These are phyloP conservation scores for Pseudofabraea citricarpa DNA, from an alignment of 2,329 filamentous ascomycete genomes.

Conservation along the genomic window DNA sequence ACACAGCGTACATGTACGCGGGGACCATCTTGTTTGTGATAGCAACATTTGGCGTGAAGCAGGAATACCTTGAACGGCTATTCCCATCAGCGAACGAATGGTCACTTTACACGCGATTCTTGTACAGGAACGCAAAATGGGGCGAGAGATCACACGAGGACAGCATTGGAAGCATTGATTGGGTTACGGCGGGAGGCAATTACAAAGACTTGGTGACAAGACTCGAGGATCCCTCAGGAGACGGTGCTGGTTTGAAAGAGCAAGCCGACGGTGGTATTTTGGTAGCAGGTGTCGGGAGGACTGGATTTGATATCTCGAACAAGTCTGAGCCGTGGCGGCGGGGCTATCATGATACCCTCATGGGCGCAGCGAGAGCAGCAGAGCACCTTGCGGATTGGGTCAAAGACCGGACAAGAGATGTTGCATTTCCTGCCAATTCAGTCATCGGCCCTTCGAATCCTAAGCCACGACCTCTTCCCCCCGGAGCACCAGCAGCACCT, in stretches of 20 bases:
- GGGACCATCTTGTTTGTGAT: constrained; percentile 55
- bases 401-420: constrained; percentile 57
- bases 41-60: constrained; percentile 60
- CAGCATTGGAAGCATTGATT: constrained; percentile 40
- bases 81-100: constrained; percentile 84
- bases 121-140: constrained; percentile 50
- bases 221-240: constrained; percentile 63
- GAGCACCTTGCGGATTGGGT: constrained; percentile 81
- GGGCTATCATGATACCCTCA: constrained; percentile 79
- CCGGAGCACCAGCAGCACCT: constrained; percentile 57
- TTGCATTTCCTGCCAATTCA: constrained; percentile 67
- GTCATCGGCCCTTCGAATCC: constrained; percentile 83
- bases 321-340: constrained; percentile 82
- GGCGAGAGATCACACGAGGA: constrained; percentile 15
- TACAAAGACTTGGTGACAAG: constrained; percentile 56
- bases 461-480: constrained; percentile 66
- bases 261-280: constrained; percentile 48
- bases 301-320: constrained; percentile 28
- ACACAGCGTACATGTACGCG: constrained; percentile 60
- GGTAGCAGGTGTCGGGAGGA: constrained; percentile 49
- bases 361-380: constrained; percentile 69
- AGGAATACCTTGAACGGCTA: constrained; percentile 69
- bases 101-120: constrained; percentile 64
- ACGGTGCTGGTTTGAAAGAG: constrained; percentile 58
- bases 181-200: constrained; percentile 60